phyloP scores from a whole-genome alignment of 768 basidiomycete genomes.

The Lactarius quietus region DNA sequence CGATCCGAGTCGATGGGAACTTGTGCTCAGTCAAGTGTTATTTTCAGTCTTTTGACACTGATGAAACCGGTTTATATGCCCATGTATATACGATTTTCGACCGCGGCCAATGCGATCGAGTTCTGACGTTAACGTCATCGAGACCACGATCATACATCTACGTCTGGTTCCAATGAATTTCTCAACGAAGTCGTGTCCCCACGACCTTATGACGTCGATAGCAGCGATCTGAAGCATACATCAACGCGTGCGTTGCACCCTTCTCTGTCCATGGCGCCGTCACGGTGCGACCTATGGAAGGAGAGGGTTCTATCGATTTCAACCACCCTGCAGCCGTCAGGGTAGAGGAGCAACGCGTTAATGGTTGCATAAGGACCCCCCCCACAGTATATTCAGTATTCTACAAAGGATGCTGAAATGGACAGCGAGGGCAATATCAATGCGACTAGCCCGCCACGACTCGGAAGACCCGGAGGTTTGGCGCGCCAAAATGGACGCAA shows the following conservation, averaged over 20 bases:
- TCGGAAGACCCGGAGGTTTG: slow-evolving; percentile 35
- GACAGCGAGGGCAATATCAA: slow-evolving; percentile 58
- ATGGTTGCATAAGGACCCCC: slow-evolving; percentile 78
- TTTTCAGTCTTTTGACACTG: too few species aligned
- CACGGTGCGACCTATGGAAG: slow-evolving; percentile 31
- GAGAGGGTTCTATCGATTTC: slow-evolving; percentile 50
- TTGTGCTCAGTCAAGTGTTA: too few species aligned
- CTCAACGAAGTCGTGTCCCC: neutral
- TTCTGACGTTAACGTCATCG: slow-evolving; percentile 2
- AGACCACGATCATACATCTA: slow-evolving; percentile 10
- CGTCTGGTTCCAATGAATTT: neutral
- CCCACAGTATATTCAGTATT: slow-evolving; percentile 50
- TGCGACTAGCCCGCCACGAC: slow-evolving; percentile 42
- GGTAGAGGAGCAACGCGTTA: slow-evolving; percentile 62
- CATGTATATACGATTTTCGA: too few species aligned
- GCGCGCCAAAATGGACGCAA: neutral
- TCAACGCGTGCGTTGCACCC: too few species aligned
- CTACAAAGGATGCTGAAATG: slow-evolving; percentile 50
- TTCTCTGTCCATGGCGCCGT: too few species aligned
- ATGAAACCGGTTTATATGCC: too few species aligned
- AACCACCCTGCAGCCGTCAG: slow-evolving; percentile 85
- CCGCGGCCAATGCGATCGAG: neutral
- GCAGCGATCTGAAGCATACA: neutral
- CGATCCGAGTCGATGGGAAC: too few species aligned
- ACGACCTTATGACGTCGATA: neutral